Evolutionary conservation across 2,329 filamentous ascomycete species (phyloP).

Genomic region (Hypoxylon sp.): DNA sequence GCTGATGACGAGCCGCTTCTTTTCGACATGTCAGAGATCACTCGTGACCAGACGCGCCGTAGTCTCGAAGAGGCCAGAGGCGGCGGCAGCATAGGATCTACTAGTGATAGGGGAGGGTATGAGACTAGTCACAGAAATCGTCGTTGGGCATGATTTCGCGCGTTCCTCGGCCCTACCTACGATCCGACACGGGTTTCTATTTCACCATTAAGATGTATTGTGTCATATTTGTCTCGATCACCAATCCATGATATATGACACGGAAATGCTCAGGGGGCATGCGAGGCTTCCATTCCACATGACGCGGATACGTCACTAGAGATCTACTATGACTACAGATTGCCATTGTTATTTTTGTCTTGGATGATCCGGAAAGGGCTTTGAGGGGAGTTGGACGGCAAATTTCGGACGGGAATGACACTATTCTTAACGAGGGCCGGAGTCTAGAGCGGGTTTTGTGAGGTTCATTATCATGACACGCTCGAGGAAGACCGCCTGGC

Average conservation of each 20-base stretch:
- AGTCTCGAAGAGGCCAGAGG: conserved; percentile 70
- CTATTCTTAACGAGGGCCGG: conserved; percentile 41
- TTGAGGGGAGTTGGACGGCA: conserved; percentile 38
- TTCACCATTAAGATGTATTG: conserved; percentile 31
- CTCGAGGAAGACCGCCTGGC: conserved; percentile 51
- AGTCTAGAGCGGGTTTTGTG: conserved; percentile 49
- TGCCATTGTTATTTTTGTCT: conserved; percentile 39
- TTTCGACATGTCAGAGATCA: conserved; percentile 81
- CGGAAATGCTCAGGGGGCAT: conserved; percentile 5
- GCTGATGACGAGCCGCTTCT: conserved; percentile 78
- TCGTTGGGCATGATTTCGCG: conserved; percentile 46
- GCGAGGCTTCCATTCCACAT: conserved; percentile 13
- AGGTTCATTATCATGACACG: conserved; percentile 45
- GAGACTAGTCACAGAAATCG: conserved; percentile 53
- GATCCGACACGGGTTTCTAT: conserved; percentile 13
- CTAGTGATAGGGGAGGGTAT: conserved; percentile 57
- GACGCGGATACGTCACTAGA: conserved; percentile 19
- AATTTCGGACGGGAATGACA: conserved; percentile 27
- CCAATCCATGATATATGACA: conserved; percentile 18
- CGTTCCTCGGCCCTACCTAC: neutral
- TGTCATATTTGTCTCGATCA: conserved; percentile 25
- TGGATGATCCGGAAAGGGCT: conserved; percentile 32
- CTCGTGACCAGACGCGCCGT: conserved; percentile 67
- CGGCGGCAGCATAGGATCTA: conserved; percentile 58
- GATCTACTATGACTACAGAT: conserved; percentile 41